phyloP scores from a whole-genome alignment of 108 stramenopile genomes.

The Cyclotella baltica region DNA sequence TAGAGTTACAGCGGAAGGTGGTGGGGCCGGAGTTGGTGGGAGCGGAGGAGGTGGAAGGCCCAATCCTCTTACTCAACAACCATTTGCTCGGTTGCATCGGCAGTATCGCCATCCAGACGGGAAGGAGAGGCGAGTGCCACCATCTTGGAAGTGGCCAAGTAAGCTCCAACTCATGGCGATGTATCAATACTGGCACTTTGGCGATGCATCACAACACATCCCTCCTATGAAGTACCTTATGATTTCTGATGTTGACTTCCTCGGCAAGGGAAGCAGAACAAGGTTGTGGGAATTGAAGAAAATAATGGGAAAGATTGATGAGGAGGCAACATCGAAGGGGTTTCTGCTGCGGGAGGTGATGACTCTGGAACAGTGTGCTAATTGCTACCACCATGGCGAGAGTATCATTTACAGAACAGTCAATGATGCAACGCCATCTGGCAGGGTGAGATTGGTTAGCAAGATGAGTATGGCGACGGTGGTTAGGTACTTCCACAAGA shows the following conservation, averaged over 20 bases:
- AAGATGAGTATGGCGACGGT: neutral
- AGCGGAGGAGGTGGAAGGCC: too few species aligned
- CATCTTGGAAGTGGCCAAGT: neutral
- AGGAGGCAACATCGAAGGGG: neutral
- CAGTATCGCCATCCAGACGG: conserved; percentile 6
- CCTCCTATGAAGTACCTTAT: neutral
- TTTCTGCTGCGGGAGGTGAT: neutral
- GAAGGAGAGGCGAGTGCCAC: neutral
- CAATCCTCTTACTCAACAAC: too few species aligned
- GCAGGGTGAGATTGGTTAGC: neutral
- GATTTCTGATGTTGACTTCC: neutral
- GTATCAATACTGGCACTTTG: conserved; percentile 1
- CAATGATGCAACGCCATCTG: neutral
- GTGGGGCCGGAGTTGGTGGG: neutral
- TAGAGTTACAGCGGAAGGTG: too few species aligned
- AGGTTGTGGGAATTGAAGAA: neutral
- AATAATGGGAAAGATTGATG: neutral
- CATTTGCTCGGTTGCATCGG: too few species aligned
- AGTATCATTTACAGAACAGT: neutral
- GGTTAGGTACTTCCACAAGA: conserved; percentile 8
- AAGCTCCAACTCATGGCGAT: neutral
- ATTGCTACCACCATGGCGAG: neutral
- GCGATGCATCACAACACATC: neutral
- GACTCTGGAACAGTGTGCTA: neutral
- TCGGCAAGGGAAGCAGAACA: neutral